Base-by-base conservation (phyloP, 371 early-diverging fungal genomes). In the Catenaria anguillulae region DNA sequence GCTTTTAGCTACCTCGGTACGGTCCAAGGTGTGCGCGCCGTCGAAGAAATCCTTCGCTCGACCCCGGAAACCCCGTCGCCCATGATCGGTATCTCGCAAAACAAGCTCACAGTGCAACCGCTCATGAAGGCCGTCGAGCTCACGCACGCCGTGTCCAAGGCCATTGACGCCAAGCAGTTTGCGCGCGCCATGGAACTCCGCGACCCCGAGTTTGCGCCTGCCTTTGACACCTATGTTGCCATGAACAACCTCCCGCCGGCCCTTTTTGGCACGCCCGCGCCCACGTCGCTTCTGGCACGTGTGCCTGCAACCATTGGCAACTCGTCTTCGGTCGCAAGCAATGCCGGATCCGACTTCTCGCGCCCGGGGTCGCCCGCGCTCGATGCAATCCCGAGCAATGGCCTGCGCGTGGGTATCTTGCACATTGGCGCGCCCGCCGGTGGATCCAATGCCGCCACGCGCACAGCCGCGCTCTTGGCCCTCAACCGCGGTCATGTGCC, bases 371-470 rank as follows among this genome's bases (percentile, higher is more conserved):
- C 45, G 45, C 10, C 45, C 21, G 3, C 45, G 3, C 4, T 21
- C 3, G 45, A 3, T 55, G 45, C 19, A 19, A 31, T 12, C 15
- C 3, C 52, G 15, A 58, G 34, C 52, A 67, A 75, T 67, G 73
- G 80, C 4, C 69, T 97, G 45, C 86, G 89, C 61, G 84, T 99
- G 60, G 98, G 84, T 56, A 90, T 99, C 64, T 69, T 98, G 40
- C 92, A 97, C 63, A 80, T 86, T 34, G 99, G 99, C 60, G 93
- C 92, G 0, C 97, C 98, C 37, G 92, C 95, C 21, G 94, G 92
- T 62, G 99, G 99, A 55, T 96, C 98, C 93, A 98, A 98, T 71
- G 86, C 93, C 19, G 97, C 94, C 0, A 90, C 97, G 8, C 85
- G 95, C 60, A 84, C 88, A 4, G 85, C 88, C 10, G 92, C 90